Evolutionary conservation across 441 rosid species (phyloP), one percentile per base, ranked within the genome.

Genomic region (Mallotus japonicus): DNA sequence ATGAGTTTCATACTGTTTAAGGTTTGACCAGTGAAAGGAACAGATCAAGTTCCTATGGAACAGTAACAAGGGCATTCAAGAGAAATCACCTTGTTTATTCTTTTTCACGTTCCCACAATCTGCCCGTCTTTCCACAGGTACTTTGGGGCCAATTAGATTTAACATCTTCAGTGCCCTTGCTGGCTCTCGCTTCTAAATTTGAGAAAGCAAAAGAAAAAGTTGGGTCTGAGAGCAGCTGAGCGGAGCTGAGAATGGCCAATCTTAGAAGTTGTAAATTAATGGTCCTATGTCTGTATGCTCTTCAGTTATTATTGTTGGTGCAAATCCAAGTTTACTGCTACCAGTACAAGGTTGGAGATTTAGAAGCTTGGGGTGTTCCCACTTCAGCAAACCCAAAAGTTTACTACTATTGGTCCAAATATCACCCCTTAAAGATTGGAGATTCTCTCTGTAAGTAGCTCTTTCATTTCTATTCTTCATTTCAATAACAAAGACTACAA

Each of bases 301-400:
- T 86, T 65, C 85, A 76, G 79, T 54, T 89, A 80, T 69, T 93
- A 58, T 19, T 80, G 67, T 73, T 84, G 60, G 66, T 83, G 47
- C 89, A 85, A 69, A 80, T 77, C 81, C 78, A 80, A 72, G 92
- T 85, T 72, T 71, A 76, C 15, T 79, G 93, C 65, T 79, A 78
- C 58, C 88, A 84, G 37, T 87, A 76, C 93, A 92, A 91, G 79
- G 99, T 95, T 65, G 99, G 98, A 60, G 89, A 91, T 82, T 78
- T 95, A 77, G 85, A 90, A 83, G 84, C 95, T 17, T 95, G 98
- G 99, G 95, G 93, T 0, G 79, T 91, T 65, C 99, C 99, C 75
- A 40, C 84, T 66, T 78, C 87, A n/a, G 70, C 88, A 50, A 84
- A 90, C 70, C 87, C 87, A 15, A 82, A 76, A 49, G 88, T 89